Evolutionary conservation across 148 eudicot genomes (phyloP), one percentile per base, ranked within the genome.

Genomic region (Chenopodium formosanum): DNA sequence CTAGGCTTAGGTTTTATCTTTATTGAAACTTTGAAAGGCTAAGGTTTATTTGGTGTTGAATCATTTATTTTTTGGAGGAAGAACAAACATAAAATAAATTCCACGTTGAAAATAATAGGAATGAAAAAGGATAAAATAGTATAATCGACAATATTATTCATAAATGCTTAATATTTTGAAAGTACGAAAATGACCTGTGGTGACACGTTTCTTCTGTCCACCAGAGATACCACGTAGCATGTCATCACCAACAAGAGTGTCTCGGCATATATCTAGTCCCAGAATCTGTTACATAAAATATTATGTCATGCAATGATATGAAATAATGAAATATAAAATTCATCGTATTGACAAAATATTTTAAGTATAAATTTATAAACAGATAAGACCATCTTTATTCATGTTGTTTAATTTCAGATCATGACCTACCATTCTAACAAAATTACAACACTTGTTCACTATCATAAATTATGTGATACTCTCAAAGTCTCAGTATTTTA

Each of bases 201-300:
- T 97, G 46, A 97, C 99, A 72, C 99, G 88, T 78, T 97, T 97
- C 70, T 91, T 94, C 29, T 94, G 98, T 34, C 98, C 99, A 5
- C 99, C 99, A 2, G 99, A 96, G 46, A 97, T 94, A 50, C 99
- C 99, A 83, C 99, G 86, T 2, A 76, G 74, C 99, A 97, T 94
- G 44, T 91, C 98, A 79, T 97, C 95, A 22, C 99, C 99, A 29
- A 97, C 98, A 52, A 97, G 89, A 2, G 98, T 97, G 85, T 97
- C 98, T 4, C 95, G 93, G 64, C 99, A 97, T 65, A 94, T 90
- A 79, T 97, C 99, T 52, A 97, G 89, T 77, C 99, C 99, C 7
- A 97, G 65, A 72, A 97, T 94, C 99, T 97, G 88, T 82, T 62
- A 7, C n/a, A 46, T 23, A n/a, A 56, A 80, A 40, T 25, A n/a